Conservation (phyloP, 495 filamentous ascomycete genomes). For the Xylaria flabelliformis region DNA sequence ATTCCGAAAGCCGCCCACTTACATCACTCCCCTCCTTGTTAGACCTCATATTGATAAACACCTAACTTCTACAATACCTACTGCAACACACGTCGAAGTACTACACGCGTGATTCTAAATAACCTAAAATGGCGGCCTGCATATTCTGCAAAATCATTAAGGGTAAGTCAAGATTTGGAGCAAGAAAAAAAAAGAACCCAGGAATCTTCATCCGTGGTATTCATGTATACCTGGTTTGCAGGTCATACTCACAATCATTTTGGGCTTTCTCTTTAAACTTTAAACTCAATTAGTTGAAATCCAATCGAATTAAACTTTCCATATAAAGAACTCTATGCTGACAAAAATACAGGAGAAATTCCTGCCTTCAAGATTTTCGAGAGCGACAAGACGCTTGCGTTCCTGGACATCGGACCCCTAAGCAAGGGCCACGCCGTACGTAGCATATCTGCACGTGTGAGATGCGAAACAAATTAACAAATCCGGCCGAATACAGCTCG, state of each 20-base stretch:
- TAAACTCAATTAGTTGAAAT: neutral
- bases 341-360: conserved; percentile 73
- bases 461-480: neutral
- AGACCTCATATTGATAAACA: neutral
- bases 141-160: conserved; percentile 99
- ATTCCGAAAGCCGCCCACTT: conserved; percentile 10
- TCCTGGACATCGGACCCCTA: conserved; percentile 93
- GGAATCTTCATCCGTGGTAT: neutral
- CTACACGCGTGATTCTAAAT: neutral
- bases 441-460: neutral
- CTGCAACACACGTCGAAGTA: neutral
- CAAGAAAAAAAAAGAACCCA: neutral
- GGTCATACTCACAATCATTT: neutral
- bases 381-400: conserved; percentile 89
- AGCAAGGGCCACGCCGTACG: conserved; percentile 81
- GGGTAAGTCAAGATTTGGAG: conserved; percentile 57
- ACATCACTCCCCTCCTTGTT: conserved; percentile 9
- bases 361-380: conserved; percentile 95
- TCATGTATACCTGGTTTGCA: no score
- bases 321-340: neutral
- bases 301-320: neutral
- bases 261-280: neutral
- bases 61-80: neutral
- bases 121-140: conserved; percentile 63
- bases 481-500: conserved; percentile 64